phyloP scores from a whole-genome alignment of 2,329 filamentous ascomycete species.

The Capronia americana region DNA sequence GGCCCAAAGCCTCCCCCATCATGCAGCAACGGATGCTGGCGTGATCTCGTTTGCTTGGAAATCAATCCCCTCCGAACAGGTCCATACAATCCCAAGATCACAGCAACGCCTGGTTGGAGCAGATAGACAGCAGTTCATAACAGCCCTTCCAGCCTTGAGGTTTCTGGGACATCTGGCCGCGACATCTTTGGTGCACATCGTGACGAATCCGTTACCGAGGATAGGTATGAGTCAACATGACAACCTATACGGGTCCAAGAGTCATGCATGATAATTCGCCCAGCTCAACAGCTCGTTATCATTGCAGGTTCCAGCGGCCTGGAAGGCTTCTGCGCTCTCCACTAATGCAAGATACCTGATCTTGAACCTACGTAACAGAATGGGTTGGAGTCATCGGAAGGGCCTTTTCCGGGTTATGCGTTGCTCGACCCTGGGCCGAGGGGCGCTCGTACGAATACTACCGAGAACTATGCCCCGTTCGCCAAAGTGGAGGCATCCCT shows the following conservation, averaged over 20 bases:
- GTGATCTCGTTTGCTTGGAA: neutral
- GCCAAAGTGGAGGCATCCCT: neutral
- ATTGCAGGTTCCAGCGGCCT: neutral
- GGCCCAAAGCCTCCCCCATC: neutral
- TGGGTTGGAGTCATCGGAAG: conserved; percentile 11
- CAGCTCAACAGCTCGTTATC: neutral
- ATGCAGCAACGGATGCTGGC: neutral
- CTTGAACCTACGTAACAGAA: neutral
- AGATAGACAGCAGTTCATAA: neutral
- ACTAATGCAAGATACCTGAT: conserved; percentile 9
- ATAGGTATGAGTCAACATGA: neutral
- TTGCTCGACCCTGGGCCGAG: neutral
- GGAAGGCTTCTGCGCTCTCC: neutral
- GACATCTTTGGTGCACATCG: neutral
- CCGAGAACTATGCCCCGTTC: neutral
- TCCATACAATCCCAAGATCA: neutral
- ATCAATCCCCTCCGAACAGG: neutral
- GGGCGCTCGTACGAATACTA: neutral
- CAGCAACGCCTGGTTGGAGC: neutral
- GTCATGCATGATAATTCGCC: neutral
- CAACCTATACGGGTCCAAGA: neutral
- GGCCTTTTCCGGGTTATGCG: conserved; percentile 6
- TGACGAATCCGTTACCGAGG: neutral
- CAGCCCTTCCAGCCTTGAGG: neutral
- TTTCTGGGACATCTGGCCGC: neutral